Evolutionary conservation across 371 early-diverging fungal genomes (phyloP).

Genomic region (Dinochytrium kinnereticum): DNA sequence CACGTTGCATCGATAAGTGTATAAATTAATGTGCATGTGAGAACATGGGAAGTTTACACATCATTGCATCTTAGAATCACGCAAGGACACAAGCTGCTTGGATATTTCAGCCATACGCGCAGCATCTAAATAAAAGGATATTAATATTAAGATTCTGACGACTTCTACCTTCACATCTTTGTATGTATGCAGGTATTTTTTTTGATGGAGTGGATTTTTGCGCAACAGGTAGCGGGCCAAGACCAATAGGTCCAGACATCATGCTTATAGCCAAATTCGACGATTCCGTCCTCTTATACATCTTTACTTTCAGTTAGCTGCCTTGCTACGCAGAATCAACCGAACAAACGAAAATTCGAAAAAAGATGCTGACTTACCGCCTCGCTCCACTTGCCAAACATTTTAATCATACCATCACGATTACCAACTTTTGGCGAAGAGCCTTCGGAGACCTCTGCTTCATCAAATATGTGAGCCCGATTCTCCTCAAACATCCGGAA

Average conservation of each 20-base stretch:
- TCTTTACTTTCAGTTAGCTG: neutral
- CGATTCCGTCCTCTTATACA: neutral
- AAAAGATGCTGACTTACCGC: constrained; percentile 2
- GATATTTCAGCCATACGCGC: neutral
- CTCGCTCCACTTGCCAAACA: constrained; percentile 28
- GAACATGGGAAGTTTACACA: neutral
- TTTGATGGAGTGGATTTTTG: neutral
- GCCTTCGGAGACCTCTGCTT: neutral
- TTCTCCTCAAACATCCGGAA: neutral
- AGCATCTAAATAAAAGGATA: neutral
- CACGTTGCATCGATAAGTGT: neutral
- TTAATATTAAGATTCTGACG: neutral
- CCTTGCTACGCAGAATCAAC: constrained; percentile 56
- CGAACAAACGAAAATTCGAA: constrained; percentile 17
- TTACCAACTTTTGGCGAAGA: neutral
- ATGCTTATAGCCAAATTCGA: neutral
- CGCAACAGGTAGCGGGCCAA: neutral
- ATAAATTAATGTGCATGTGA: neutral
- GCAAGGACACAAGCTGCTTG: neutral
- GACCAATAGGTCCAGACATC: constrained; percentile 2
- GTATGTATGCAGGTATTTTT: neutral
- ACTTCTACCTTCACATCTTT: neutral
- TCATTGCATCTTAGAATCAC: neutral
- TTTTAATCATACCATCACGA: constrained; percentile 18
- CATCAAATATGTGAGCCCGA: constrained; percentile 18